Conservation (phyloP, 2,329 filamentous ascomycete species). For the Verticillium isaacii region DNA sequence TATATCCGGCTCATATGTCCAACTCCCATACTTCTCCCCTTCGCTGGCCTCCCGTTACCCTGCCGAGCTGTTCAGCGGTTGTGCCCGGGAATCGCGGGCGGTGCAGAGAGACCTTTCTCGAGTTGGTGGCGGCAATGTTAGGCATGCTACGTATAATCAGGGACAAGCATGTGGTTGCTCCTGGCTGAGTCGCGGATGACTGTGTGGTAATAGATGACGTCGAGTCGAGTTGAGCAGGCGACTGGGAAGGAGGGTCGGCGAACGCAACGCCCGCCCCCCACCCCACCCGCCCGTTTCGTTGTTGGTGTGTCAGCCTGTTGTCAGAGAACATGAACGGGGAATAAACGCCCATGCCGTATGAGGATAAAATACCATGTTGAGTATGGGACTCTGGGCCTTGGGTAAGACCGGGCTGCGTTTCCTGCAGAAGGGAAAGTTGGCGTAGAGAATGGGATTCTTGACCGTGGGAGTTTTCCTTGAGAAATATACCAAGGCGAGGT, state of each 20-base stretch:
- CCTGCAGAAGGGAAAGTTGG: too few relatives aligned
- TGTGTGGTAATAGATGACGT: constrained; percentile 26
- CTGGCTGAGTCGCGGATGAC: constrained; percentile 27
- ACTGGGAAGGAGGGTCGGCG: constrained; percentile 63
- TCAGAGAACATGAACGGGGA: too few relatives aligned
- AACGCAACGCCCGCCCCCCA: constrained; percentile 22
- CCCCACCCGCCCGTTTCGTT: too few relatives aligned
- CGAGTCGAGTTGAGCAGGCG: constrained; percentile 80
- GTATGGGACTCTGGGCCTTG: too few relatives aligned
- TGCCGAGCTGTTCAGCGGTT: constrained; percentile 30
- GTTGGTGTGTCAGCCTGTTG: too few relatives aligned
- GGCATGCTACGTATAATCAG: constrained; percentile 75
- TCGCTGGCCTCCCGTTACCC: constrained; percentile 53
- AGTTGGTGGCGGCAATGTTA: constrained; percentile 68
- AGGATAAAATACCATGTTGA: too few relatives aligned
- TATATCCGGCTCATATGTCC: too few relatives aligned
- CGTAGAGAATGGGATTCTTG: too few relatives aligned
- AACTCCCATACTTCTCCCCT: constrained; percentile 14
- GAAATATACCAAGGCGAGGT: too few relatives aligned
- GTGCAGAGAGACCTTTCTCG: constrained; percentile 70
- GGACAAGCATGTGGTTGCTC: constrained; percentile 70
- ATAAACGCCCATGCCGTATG: too few relatives aligned
- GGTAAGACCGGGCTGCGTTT: too few relatives aligned
- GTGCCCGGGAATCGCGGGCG: constrained; percentile 78
- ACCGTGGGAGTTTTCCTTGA: too few relatives aligned